phyloP scores from a whole-genome alignment of 2,329 filamentous ascomycete genomes.

The Nectriaceae sp. region DNA sequence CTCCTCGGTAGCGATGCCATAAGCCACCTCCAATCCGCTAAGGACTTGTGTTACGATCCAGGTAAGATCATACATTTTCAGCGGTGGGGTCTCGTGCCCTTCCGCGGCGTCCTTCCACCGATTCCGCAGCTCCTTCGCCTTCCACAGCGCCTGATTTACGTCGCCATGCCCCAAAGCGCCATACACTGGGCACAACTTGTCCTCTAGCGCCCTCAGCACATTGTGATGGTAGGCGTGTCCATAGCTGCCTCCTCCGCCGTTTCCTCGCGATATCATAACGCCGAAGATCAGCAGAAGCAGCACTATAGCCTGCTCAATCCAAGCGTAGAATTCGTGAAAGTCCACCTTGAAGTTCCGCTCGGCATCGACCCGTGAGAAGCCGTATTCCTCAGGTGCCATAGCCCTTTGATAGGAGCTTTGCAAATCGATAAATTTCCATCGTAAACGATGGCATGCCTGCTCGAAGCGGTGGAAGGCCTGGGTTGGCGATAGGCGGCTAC shows the following conservation, averaged over 20 bases:
- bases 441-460: slow-evolving; percentile 60
- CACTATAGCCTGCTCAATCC: slow-evolving; percentile 71
- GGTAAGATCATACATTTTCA: slow-evolving; percentile 64
- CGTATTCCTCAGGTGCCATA: slow-evolving; percentile 36
- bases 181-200: slow-evolving; percentile 58
- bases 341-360: slow-evolving; percentile 77
- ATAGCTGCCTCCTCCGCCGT: slow-evolving; percentile 8
- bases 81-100: slow-evolving; percentile 36
- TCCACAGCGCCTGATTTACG: slow-evolving; percentile 58
- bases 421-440: slow-evolving; percentile 65
- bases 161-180: slow-evolving; percentile 54
- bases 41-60: slow-evolving; percentile 61
- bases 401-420: slow-evolving; percentile 58
- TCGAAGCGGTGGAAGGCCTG: slow-evolving; percentile 58
- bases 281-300: slow-evolving; percentile 66
- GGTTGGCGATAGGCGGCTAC: slow-evolving; percentile 26
- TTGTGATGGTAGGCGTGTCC: slow-evolving; percentile 68
- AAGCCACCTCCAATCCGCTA: slow-evolving; percentile 59
- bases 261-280: slow-evolving; percentile 47
- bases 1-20: slow-evolving; percentile 49
- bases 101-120: slow-evolving; percentile 70
- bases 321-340: slow-evolving; percentile 75
- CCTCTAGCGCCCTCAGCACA: slow-evolving; percentile 63
- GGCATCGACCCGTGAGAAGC: slow-evolving; percentile 44
- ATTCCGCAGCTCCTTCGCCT: slow-evolving; percentile 71